These are phyloP conservation scores for Fusarium tricinctum DNA, from an alignment of 2,329 filamentous ascomycete species.

Conservation along the genomic window DNA sequence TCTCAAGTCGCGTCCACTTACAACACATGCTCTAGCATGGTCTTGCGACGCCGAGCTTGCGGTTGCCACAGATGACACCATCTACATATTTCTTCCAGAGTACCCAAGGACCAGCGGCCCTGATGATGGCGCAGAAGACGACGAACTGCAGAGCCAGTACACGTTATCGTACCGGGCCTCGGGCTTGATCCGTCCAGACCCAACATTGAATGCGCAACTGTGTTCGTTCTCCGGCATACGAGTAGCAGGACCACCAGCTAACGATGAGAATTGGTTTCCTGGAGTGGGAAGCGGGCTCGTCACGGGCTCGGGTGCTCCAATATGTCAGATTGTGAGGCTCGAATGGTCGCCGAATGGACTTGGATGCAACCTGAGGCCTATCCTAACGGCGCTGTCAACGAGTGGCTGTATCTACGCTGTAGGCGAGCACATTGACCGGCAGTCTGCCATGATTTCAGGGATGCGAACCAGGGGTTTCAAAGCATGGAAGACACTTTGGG, in stretches of 20 bases:
- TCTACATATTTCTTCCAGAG: constrained; percentile 66
- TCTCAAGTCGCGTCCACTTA: constrained; percentile 60
- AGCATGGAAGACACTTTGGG: constrained; percentile 69
- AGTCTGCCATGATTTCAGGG: constrained; percentile 49
- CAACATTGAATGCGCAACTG: constrained; percentile 62
- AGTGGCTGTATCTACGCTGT: constrained; percentile 65
- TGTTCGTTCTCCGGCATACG: constrained; percentile 57
- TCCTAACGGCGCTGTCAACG: constrained; percentile 65
- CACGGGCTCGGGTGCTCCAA: constrained; percentile 62
- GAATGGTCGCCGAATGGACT: constrained; percentile 72
- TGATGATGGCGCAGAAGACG: constrained; percentile 48
- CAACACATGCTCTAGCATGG: constrained; percentile 62
- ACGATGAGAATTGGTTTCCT: constrained; percentile 52
- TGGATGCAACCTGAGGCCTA: constrained; percentile 67
- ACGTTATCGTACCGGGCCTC: constrained; percentile 53
- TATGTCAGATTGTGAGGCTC: constrained; percentile 68
- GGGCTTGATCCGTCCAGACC: constrained; percentile 56
- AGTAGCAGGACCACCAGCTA: constrained; percentile 48
- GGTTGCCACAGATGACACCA: constrained; percentile 68
- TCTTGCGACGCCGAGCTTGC: constrained; percentile 71
- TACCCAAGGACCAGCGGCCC: constrained; percentile 51
- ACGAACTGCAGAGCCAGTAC: constrained; percentile 53
- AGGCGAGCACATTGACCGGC: constrained; percentile 60
- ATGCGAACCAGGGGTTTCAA: constrained; percentile 59
- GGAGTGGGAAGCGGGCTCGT: constrained; percentile 64